Evolutionary conservation across 345 rosid species (phyloP).

Genomic region (Euphorbia peplus): DNA sequence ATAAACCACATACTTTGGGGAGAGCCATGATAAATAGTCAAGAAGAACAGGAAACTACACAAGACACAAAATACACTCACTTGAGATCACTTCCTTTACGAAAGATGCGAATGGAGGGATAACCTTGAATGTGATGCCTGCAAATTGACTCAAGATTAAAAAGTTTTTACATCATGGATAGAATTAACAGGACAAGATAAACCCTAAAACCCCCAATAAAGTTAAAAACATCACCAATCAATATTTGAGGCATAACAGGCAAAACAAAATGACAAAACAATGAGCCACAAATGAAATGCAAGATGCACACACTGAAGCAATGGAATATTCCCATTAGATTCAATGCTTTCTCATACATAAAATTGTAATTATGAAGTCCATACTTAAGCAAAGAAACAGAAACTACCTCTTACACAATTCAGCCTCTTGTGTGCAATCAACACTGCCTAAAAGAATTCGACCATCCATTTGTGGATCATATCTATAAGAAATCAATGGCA

Average conservation of each 20-base stretch:
- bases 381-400: conserved; percentile 11
- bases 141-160: conserved; percentile 7
- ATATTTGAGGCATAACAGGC: neutral
- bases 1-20: neutral
- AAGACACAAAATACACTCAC: conserved; percentile 35
- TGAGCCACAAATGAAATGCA: neutral
- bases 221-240: neutral
- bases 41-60: conserved; percentile 13
- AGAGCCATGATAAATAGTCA: neutral
- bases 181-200: conserved; percentile 1
- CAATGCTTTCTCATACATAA: neutral
- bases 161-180: neutral
- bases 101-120: conserved; percentile 97
- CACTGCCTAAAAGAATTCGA: conserved; percentile 77
- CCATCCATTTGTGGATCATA: conserved; percentile 94
- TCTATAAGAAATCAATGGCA: conserved; percentile 36
- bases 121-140: conserved; percentile 96
- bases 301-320: neutral
- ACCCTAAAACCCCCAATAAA: neutral
- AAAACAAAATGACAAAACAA: neutral
- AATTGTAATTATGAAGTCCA: neutral
- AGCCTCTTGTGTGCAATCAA: conserved; percentile 80
- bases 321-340: neutral
- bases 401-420: conserved; percentile 87
- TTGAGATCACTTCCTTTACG: conserved; percentile 89